Conservation (phyloP, 176 grass and related monocot genomes). For the Oryza officinalis region DNA sequence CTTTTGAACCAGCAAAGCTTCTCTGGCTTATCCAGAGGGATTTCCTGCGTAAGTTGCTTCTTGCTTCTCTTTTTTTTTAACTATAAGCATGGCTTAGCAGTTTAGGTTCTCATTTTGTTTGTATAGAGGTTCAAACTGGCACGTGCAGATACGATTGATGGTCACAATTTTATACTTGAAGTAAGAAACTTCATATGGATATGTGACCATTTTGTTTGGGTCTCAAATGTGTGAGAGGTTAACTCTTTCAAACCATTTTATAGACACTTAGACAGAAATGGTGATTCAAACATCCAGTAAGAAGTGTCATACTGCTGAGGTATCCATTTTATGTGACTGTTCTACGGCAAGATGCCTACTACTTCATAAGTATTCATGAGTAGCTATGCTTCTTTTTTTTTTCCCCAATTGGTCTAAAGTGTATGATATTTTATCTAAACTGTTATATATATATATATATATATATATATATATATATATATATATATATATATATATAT, state of each 20-base stretch:
- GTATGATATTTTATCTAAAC: neutral
- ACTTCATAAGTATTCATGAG: neutral
- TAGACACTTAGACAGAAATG: neutral
- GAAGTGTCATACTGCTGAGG: neutral
- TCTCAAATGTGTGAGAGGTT: neutral
- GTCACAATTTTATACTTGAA: neutral
- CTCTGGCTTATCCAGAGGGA: conserved; percentile 99
- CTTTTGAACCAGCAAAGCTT: conserved; percentile 97
- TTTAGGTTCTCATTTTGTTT: conserved; percentile 22
- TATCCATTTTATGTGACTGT: neutral
- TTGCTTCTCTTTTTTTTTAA: conserved; percentile 4
- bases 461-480: no score
- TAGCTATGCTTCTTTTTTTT: neutral
- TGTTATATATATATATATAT: no score
- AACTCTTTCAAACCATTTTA: neutral
- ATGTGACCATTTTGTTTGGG: neutral
- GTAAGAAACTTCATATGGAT: neutral
- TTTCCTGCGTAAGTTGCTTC: conserved; percentile 86
- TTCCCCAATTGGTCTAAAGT: neutral
- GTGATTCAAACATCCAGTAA: neutral
- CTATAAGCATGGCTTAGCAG: neutral
- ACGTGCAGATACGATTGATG: neutral
- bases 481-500: no score
- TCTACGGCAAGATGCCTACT: neutral
- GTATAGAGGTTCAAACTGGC: neutral